These are phyloP conservation scores for Fusarium humuli DNA, from an alignment of 2,329 filamentous ascomycete species.

Conservation along the genomic window DNA sequence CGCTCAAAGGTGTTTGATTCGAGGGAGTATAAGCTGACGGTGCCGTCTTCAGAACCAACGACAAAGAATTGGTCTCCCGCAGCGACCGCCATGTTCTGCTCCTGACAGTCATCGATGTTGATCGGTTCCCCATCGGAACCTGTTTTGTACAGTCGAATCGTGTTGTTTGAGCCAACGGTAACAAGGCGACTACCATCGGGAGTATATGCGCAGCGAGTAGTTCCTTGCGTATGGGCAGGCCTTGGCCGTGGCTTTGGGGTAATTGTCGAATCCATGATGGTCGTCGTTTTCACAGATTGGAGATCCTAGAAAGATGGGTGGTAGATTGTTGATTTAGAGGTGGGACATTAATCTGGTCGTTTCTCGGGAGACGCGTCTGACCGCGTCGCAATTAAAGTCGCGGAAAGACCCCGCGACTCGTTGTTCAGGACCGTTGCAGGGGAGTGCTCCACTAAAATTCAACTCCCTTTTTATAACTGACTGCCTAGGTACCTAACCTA, in stretches of 20 bases:
- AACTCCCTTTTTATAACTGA: constrained; percentile 23
- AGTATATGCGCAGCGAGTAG: constrained; percentile 89
- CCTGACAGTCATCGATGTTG: constrained; percentile 90
- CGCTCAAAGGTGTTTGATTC: constrained; percentile 79
- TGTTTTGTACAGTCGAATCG: constrained; percentile 91
- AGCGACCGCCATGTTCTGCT: constrained; percentile 84
- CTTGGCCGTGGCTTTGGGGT: constrained; percentile 67
- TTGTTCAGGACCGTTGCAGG: constrained; percentile 18
- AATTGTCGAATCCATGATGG: constrained; percentile 51
- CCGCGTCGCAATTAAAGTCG: constrained; percentile 56
- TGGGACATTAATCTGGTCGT: constrained; percentile 8
- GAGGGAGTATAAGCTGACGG: constrained; percentile 93
- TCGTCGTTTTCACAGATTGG: constrained; percentile 4
- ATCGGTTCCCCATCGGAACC: constrained; percentile 91
- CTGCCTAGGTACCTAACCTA: constrained; percentile 26
- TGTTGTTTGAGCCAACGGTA: constrained; percentile 93
- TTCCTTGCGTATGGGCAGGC: constrained; percentile 84
- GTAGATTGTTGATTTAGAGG: constrained; percentile 23
- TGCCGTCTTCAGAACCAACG: constrained; percentile 92
- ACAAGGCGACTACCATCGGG: constrained; percentile 87
- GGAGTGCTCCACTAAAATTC: constrained; percentile 33
- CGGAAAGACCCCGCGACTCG: constrained; percentile 48
- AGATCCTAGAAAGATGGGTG: constrained; percentile 18
- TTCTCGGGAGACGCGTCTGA: constrained; percentile 54
- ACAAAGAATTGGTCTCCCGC: constrained; percentile 86